Base-by-base conservation (phyloP, 306 rosid species). In the Morella rubra region DNA sequence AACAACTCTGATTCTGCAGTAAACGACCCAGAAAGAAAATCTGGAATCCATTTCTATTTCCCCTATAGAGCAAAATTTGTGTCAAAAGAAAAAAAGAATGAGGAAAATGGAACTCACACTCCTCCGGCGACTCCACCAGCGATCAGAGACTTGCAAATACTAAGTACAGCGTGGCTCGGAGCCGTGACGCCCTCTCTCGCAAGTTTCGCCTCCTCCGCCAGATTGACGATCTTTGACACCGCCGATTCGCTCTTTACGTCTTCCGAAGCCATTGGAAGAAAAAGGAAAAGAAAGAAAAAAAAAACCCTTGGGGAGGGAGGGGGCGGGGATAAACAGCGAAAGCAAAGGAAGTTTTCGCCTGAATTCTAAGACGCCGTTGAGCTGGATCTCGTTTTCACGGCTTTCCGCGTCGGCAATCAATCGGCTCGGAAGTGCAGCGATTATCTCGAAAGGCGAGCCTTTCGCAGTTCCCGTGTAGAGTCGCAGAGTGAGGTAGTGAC, bases 71-170 rank as follows among this genome's bases (percentile, higher is more conserved):
- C 12, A 65, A 18, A 18, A 66, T 4, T 41, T 5, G 5, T 8
- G 42, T 42, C 11, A 42, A 56, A 47, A 1, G n/a, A 56, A 47
- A 1, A 76, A 73, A 8, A 51, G 74, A 13, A 9, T 9, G 61
- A 19, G 68, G 82, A 81, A 86, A 79, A 73, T 77, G 80, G 74
- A 75, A 89, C 99, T 96, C 83, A 96, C 99, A 96, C 92, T 85
- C 98, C 99, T 59, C 99, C 99, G 0, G 99, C 99, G 81, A 96
- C 96, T 19, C 99, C 99, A 74, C 99, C 98, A 5, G 99, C 99
- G 11, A 91, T 82, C 37, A 96, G 96, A 50, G 97, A 92, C 82
- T 92, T 96, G 93, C 97, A 91, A 84, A 92, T 86, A 77, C 86
- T 89, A 18, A 77, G 84, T 10, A 88, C 42, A 0, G 97, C 98